These are phyloP conservation scores for Aspergillus nidulans DNA, from an alignment of 495 filamentous ascomycete species.

Conservation along the genomic window DNA sequence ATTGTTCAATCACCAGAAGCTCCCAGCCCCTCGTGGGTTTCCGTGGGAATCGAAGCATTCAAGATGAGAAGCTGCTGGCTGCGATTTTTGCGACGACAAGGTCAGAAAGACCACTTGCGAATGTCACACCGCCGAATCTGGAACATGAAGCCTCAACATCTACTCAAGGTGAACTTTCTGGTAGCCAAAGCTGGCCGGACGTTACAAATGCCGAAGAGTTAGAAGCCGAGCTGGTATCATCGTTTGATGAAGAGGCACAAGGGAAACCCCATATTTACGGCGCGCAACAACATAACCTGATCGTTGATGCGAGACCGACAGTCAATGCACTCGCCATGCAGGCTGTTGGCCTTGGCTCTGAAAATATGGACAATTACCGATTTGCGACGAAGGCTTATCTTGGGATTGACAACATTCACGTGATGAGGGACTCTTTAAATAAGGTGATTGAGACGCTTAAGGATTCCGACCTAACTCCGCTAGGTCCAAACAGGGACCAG, in stretches of 20 bases:
- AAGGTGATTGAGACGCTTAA: slow-evolving; percentile 89
- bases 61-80: slow-evolving; percentile 90
- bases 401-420: slow-evolving; percentile 99
- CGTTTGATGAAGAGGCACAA: slow-evolving; percentile 34
- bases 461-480: slow-evolving; percentile 80
- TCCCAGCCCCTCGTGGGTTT: slow-evolving; percentile 91
- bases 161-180: slow-evolving; percentile 50
- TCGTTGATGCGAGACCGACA: slow-evolving; percentile 92
- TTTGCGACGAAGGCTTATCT: slow-evolving; percentile 89
- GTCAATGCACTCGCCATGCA: slow-evolving; percentile 97
- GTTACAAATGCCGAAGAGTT: slow-evolving; percentile 57
- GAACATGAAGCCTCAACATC: slow-evolving; percentile 55
- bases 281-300: slow-evolving; percentile 89
- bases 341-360: slow-evolving; percentile 85
- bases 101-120: slow-evolving; percentile 41
- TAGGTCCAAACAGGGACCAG: slow-evolving; percentile 78
- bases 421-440: slow-evolving; percentile 89
- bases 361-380: slow-evolving; percentile 97
- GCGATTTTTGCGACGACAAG: slow-evolving; percentile 85
- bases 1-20: slow-evolving; percentile 92
- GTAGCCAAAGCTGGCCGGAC: slow-evolving; percentile 36
- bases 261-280: slow-evolving; percentile 68
- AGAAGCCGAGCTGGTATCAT: slow-evolving; percentile 67
- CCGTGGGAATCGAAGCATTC: slow-evolving; percentile 82
- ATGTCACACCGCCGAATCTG: slow-evolving; percentile 33